Evolutionary conservation across 1,284 basidiomycete species (phyloP).

Genomic region (Malassezia yamatoensis): DNA sequence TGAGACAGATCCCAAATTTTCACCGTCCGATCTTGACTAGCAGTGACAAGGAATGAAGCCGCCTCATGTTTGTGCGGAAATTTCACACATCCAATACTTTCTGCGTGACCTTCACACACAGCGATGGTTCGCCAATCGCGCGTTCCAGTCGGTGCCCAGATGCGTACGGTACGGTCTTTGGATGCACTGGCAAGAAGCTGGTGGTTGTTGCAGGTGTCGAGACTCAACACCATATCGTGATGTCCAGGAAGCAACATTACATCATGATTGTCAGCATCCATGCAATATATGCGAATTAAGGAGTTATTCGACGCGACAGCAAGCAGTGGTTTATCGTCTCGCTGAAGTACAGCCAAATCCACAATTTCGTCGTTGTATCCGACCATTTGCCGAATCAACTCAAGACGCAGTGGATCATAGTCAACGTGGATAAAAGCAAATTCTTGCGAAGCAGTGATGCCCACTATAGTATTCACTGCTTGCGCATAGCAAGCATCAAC

Average conservation of each 20-base stretch:
- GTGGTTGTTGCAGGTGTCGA: conserved; percentile 63
- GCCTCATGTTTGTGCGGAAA: conserved; percentile 49
- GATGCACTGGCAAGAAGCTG: conserved; percentile 74
- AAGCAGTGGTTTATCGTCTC: conserved; percentile 55
- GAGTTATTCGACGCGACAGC: conserved; percentile 93
- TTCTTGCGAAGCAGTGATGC: conserved; percentile 86
- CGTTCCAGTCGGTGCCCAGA: conserved; percentile 58
- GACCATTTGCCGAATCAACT: conserved; percentile 59
- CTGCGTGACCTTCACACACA: conserved; percentile 83
- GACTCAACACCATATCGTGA: conserved; percentile 76
- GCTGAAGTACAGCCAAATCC: conserved; percentile 55
- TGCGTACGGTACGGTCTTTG: conserved; percentile 76
- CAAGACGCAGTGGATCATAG: conserved; percentile 55
- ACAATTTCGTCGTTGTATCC: conserved; percentile 98
- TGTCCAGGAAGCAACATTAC: conserved; percentile 53
- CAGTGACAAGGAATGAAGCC: conserved; percentile 59
- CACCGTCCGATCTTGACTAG: conserved; percentile 89
- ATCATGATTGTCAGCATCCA: conserved; percentile 33
- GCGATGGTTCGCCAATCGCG: conserved; percentile 68
- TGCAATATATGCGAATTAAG: conserved; percentile 72
- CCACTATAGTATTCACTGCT: conserved; percentile 53
- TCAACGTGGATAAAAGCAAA: conserved; percentile 60
- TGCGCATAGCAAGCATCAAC: conserved; percentile 27
- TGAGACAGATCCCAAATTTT: conserved; percentile 79
- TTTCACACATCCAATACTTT: conserved; percentile 81